These are phyloP conservation scores for Lasiodiplodia gonubiensis DNA, from an alignment of 2,329 filamentous ascomycete genomes.

Conservation along the genomic window DNA sequence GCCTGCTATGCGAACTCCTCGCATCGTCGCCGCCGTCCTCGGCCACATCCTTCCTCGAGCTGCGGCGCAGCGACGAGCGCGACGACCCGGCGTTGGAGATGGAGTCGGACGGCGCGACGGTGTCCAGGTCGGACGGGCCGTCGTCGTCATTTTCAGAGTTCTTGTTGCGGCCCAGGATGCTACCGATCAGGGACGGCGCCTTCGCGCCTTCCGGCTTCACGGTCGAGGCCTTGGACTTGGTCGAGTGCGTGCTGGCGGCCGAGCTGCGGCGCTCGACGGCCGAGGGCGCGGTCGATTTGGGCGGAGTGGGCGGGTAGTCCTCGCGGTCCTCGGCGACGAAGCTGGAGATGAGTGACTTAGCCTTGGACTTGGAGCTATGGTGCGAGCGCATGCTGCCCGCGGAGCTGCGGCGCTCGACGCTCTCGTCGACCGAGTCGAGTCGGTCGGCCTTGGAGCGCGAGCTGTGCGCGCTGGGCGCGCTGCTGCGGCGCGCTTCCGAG, in stretches of 20 bases:
- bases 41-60: conserved; percentile 40
- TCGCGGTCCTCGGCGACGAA: conserved; percentile 40
- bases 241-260: conserved; percentile 42
- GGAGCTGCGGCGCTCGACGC: conserved; percentile 33
- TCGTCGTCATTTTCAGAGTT: neutral
- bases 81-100: conserved; percentile 50
- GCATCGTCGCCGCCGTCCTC: conserved; percentile 36
- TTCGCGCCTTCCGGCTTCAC: conserved; percentile 7
- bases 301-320: conserved; percentile 32
- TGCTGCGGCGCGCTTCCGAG: conserved; percentile 18
- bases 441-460: conserved; percentile 10
- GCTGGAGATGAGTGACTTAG: conserved; percentile 44
- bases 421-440: conserved; percentile 5
- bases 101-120: conserved; percentile 55
- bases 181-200: conserved; percentile 40
- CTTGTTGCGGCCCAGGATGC: conserved; percentile 45
- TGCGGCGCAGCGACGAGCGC: conserved; percentile 32
- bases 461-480: conserved; percentile 21
- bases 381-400: conserved; percentile 43
- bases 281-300: conserved; percentile 9
- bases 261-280: conserved; percentile 32
- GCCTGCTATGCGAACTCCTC: conserved; percentile 31
- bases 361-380: conserved; percentile 43
- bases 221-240: conserved; percentile 22
- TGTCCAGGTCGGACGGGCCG: conserved; percentile 45